These are phyloP conservation scores for Quercus agrifolia DNA, from an alignment of 306 rosid genomes.

Conservation along the genomic window DNA sequence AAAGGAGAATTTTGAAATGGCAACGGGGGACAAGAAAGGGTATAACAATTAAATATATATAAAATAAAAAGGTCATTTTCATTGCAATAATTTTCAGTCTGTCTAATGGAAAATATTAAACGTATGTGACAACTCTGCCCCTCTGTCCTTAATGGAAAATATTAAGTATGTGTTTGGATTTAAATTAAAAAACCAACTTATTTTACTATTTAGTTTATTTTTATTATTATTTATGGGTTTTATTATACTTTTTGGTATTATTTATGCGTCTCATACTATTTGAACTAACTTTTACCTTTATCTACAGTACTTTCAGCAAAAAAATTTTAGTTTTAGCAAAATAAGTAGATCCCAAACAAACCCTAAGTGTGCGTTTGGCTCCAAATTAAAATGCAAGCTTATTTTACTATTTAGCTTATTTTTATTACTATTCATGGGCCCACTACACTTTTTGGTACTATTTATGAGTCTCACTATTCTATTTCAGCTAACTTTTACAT, in stretches of 20 bases:
- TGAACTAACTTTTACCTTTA: rapidly evolving
- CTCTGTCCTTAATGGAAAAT: not conserved
- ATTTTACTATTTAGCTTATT: no score
- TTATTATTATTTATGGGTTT: rapidly evolving
- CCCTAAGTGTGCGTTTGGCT: no score
- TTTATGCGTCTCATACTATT: no score
- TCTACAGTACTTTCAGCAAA: rapidly evolving
- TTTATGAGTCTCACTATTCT: rapidly evolving
- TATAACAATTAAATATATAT: no score
- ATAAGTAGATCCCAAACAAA: rapidly evolving
- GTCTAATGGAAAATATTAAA: not conserved
- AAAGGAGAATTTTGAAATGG: slow-evolving; percentile 24
- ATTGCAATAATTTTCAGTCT: not conserved
- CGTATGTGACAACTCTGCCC: slow-evolving; percentile 2
- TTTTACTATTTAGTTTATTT: no score
- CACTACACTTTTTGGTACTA: no score
- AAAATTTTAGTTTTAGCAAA: no score
- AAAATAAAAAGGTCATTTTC: not conserved
- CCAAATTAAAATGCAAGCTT: no score
- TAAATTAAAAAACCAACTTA: rapidly evolving
- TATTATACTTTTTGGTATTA: rapidly evolving
- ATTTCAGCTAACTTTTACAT: no score
- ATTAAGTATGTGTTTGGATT: rapidly evolving
- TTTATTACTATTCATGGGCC: no score
- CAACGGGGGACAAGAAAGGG: not conserved